Evolutionary conservation across 176 grass and related monocot genomes (phyloP).

Genomic region (Oryza nivara): DNA sequence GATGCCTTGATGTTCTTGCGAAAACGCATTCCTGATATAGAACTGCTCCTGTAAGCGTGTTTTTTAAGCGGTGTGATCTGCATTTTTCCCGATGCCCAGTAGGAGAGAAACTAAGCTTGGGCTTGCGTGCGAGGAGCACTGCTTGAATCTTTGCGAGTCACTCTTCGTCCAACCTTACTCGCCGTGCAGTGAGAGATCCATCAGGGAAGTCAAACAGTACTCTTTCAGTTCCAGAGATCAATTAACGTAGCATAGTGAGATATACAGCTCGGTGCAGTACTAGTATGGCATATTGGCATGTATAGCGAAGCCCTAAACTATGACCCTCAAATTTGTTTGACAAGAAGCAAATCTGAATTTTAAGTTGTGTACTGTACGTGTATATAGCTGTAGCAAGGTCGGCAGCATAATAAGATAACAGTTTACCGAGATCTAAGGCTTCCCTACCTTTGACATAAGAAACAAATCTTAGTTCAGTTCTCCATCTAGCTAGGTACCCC

Average conservation of each 20-base stretch:
- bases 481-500: neutral
- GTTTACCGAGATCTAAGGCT: conserved; percentile 24
- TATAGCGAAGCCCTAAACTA: neutral
- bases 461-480: conserved; percentile 24
- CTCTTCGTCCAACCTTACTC: neutral
- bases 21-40: neutral
- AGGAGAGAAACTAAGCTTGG: neutral
- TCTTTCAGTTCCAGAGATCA: neutral
- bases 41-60: neutral
- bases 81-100: neutral
- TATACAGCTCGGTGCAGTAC: neutral
- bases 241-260: neutral
- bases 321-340: conserved; percentile 10
- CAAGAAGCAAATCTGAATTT: conserved; percentile 24
- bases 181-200: neutral
- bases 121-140: neutral
- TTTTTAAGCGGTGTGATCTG: neutral
- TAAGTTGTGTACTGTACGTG: neutral
- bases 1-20: neutral
- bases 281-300: neutral
- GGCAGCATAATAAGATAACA: neutral
- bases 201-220: conserved; percentile 17
- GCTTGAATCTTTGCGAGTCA: neutral
- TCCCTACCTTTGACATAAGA: conserved; percentile 19
- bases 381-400: conserved; percentile 4